Evolutionary conservation across 352 stramenopile genomes (phyloP).

Genomic region (Phytophthora citrophthora): DNA sequence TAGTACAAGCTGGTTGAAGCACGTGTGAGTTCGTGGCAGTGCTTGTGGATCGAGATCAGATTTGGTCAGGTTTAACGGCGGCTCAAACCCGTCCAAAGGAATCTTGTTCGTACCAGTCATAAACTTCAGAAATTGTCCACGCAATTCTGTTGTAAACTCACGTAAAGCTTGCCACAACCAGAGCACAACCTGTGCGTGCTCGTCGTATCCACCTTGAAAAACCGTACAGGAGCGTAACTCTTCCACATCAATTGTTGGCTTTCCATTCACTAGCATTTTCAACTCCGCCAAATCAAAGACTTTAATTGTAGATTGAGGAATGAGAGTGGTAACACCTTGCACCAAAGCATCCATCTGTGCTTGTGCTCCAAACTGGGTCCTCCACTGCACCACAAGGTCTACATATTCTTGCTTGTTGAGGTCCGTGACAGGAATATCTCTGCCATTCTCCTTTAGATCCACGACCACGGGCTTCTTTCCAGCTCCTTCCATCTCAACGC

Average conservation of each 20-base stretch:
- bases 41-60: slow-evolving; percentile 74
- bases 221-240: slow-evolving; percentile 79
- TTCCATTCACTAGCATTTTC: slow-evolving; percentile 57
- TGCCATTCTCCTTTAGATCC: slow-evolving; percentile 70
- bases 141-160: slow-evolving; percentile 62
- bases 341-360: slow-evolving; percentile 65
- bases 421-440: slow-evolving; percentile 70
- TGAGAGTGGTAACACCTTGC: slow-evolving; percentile 57
- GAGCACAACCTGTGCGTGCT: slow-evolving; percentile 75
- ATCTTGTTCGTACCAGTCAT: slow-evolving; percentile 87
- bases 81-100: slow-evolving; percentile 85
- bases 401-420: slow-evolving; percentile 85
- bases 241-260: slow-evolving; percentile 83
- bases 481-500: slow-evolving; percentile 55
- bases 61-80: slow-evolving; percentile 86
- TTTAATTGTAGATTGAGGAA: slow-evolving; percentile 51
- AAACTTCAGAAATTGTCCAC: slow-evolving; percentile 83
- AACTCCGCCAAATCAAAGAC: slow-evolving; percentile 55
- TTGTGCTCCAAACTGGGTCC: slow-evolving; percentile 57
- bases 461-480: slow-evolving; percentile 37
- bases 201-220: slow-evolving; percentile 85
- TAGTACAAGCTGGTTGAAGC: slow-evolving; percentile 91
- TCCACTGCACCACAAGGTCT: slow-evolving; percentile 65
- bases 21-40: slow-evolving; percentile 82
- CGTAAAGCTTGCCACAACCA: slow-evolving; percentile 89